Conservation (phyloP, 768 basidiomycete species). For the Pisolithus albus region DNA sequence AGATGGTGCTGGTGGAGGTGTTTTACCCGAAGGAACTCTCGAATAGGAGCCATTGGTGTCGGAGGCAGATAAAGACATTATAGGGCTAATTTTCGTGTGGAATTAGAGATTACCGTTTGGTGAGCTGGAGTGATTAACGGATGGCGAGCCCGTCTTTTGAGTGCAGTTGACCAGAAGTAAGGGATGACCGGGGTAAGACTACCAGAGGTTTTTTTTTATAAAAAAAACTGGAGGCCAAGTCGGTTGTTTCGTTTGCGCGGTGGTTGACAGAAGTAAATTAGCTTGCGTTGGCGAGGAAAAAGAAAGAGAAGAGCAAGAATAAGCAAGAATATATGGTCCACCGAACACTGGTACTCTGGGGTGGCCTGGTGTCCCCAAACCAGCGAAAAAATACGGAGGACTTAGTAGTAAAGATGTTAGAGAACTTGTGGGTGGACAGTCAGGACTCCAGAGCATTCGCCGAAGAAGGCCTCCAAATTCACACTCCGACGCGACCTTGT, state of each 20-base stretch:
- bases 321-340: slow-evolving; percentile 28
- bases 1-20: slow-evolving; percentile 84
- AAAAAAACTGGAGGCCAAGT: slow-evolving; percentile 11
- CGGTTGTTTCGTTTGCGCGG: slow-evolving; percentile 17
- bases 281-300: slow-evolving; percentile 20
- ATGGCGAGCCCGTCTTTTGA: slow-evolving; percentile 24
- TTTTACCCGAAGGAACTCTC: slow-evolving; percentile 80
- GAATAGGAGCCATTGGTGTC: slow-evolving; percentile 79
- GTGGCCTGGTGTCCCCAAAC: slow-evolving; percentile 27
- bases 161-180: slow-evolving; percentile 23
- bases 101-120: slow-evolving; percentile 75
- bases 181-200: slow-evolving; percentile 11
- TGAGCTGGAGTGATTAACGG: slow-evolving; percentile 31
- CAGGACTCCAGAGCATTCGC: neutral
- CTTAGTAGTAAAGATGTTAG: slow-evolving; percentile 30
- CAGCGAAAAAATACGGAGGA: slow-evolving; percentile 29
- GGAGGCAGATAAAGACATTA: slow-evolving; percentile 88
- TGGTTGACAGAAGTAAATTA: slow-evolving; percentile 26
- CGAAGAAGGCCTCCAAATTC: slow-evolving; percentile 17
- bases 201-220: slow-evolving; percentile 6
- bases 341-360: slow-evolving; percentile 24
- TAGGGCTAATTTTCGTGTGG: slow-evolving; percentile 46
- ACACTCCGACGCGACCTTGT: slow-evolving; percentile 21
- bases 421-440: slow-evolving; percentile 29
- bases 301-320: slow-evolving; percentile 12